Base-by-base conservation (phyloP, 805 yeast genomes). In the Soucietia sequanensis region DNA sequence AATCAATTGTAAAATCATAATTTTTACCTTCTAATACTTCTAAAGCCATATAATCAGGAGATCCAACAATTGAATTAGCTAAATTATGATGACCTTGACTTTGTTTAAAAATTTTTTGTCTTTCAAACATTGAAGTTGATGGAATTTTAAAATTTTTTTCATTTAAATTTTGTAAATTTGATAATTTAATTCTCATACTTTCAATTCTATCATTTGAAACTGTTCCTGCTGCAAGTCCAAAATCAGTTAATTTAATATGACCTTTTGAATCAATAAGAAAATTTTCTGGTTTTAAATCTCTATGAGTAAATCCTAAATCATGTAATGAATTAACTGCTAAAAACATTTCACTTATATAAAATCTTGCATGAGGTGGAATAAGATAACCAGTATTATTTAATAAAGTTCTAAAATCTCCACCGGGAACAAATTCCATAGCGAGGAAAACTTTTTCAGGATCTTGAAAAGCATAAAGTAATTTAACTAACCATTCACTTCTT, bases 341-440 rank as follows among this genome's bases (percentile, higher is more conserved):
- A 62, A 93, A 91, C 99, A 93, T 93, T 62, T 93, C 98, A 43
- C 91, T 80, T 45, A 93, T 77, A 58, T 93, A 93, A 65, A 93
- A 93, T 39, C 98, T 76, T 0, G 98, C 95, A 56, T 93, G 99
- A 3, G 95, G 89, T 2, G 98, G 95, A 41, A 87, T 85, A 47
- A 93, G 68, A 38, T 84, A 85, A 23, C 96, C 96, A 5, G 98
- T 91, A 58, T 90, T 91, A 60, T 89, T 90, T 45, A 93, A 75
- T 41, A 93, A 66, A 0, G 99, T 93, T 56, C 99, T 81, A 68
- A 87, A 93, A 58, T 93, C 99, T 35, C 99, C 99, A 39, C 99
- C 99, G 6, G 99, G 97, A n/a, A 93, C 99, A 60, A 86, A 93
- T 59, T 93, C 99, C 99, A 93, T 93, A 2, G 99, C 99, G 53